phyloP scores from a whole-genome alignment of 2,329 filamentous ascomycete species.

The Colletotrichum siamense region DNA sequence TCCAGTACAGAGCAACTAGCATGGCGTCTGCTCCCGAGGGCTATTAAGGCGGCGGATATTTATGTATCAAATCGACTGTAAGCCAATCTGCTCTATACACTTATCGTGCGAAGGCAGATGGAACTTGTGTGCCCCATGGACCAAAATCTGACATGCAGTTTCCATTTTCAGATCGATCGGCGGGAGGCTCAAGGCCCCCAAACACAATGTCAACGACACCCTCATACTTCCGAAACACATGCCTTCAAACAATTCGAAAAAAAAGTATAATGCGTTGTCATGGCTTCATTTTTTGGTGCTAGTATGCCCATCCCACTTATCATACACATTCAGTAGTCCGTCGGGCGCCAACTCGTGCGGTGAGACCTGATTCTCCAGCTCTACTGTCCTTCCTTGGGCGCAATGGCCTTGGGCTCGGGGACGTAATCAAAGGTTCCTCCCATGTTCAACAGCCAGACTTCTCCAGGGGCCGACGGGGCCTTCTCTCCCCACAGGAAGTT shows the following conservation, averaged over 20 bases:
- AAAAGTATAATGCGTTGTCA: background rate
- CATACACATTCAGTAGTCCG: conserved; percentile 7
- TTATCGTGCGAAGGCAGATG: background rate
- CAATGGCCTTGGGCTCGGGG: conserved; percentile 45
- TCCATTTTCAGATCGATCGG: background rate
- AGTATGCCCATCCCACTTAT: background rate
- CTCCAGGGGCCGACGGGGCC: conserved; percentile 39
- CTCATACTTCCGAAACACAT: background rate
- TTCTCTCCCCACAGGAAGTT: conserved; percentile 58
- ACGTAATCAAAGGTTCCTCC: conserved; percentile 59
- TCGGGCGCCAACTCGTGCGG: conserved; percentile 35
- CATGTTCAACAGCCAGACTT: conserved; percentile 50
- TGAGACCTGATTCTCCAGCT: conserved; percentile 34
- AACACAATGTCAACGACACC: background rate
- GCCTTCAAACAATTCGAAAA: background rate
- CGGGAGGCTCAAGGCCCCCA: background rate
- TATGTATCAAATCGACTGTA: background rate
- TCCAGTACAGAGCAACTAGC: background rate
- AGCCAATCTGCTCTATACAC: background rate
- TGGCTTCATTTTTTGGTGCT: background rate
- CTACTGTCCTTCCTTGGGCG: conserved; percentile 48
- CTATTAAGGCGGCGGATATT: background rate
- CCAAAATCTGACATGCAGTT: background rate
- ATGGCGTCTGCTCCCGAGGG: background rate
- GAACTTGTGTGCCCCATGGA: background rate